phyloP scores from a whole-genome alignment of 2,329 filamentous ascomycete genomes.

The Periconia digitata region DNA sequence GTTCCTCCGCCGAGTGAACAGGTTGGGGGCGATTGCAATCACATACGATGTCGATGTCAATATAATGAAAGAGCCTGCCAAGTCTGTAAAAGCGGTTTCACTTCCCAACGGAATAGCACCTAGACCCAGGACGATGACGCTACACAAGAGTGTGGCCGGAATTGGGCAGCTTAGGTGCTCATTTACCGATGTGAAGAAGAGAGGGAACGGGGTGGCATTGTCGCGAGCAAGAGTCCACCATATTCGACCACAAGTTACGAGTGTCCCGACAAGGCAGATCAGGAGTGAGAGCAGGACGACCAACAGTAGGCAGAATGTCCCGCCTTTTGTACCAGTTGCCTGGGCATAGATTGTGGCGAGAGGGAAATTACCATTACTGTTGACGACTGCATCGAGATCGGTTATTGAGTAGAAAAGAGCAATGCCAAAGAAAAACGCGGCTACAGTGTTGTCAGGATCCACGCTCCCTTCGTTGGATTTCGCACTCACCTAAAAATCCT shows the following conservation, averaged over 20 bases:
- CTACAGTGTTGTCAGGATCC: not conserved
- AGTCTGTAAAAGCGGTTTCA: conserved; percentile 64
- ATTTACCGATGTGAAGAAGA: conserved; percentile 49
- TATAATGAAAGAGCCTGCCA: conserved; percentile 60
- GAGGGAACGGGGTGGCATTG: conserved; percentile 55
- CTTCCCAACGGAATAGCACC: conserved; percentile 61
- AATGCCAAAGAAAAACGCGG: conserved; percentile 28
- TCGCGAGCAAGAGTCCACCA: conserved; percentile 62
- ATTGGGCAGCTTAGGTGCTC: conserved; percentile 49
- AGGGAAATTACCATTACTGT: conserved; percentile 53
- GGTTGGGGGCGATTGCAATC: conserved; percentile 54
- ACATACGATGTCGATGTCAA: conserved; percentile 57
- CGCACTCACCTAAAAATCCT: conserved; percentile 21
- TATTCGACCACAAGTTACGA: conserved; percentile 59
- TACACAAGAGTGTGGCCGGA: conserved; percentile 55
- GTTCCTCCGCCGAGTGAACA: conserved; percentile 54
- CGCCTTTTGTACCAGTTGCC: conserved; percentile 41
- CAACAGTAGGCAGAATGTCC: conserved; percentile 37
- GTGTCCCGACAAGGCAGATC: conserved; percentile 54
- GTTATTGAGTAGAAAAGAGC: conserved; percentile 52
- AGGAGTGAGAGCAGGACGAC: conserved; percentile 55
- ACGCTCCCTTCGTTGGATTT: not conserved
- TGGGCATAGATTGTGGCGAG: conserved; percentile 64
- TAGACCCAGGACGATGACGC: conserved; percentile 46
- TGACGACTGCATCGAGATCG: conserved; percentile 47